These are phyloP conservation scores for Beta lomatogona DNA, from an alignment of 179 eudicot genomes.

Conservation along the genomic window DNA sequence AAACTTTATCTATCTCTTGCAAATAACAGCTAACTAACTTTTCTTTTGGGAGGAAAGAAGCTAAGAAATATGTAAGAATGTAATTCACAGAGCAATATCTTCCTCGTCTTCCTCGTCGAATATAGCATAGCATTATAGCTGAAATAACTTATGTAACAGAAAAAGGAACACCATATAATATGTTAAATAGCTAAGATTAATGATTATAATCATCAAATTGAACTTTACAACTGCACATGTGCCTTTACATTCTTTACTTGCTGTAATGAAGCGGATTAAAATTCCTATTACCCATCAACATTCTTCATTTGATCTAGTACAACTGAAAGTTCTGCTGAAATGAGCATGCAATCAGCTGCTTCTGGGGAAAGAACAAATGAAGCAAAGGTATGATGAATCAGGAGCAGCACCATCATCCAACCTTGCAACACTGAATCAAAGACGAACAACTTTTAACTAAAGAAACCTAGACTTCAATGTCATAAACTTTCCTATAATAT, in stretches of 20 bases:
- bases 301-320: background rate
- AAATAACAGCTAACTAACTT: background rate
- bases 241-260: background rate
- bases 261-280: background rate
- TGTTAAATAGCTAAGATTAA: background rate
- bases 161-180: background rate
- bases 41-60: background rate
- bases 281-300: background rate
- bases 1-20: background rate
- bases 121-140: too few relatives aligned
- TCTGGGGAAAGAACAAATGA: background rate
- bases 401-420: slow-evolving; percentile 1
- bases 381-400: background rate
- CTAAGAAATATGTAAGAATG: background rate
- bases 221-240: background rate
- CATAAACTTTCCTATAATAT: background rate
- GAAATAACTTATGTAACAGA: background rate
- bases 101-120: too few relatives aligned
- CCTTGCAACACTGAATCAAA: slow-evolving; percentile 9
- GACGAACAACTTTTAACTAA: background rate
- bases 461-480: background rate
- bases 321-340: background rate
- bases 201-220: background rate
- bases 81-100: too few relatives aligned
- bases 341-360: background rate